phyloP scores from a whole-genome alignment of 2,329 filamentous ascomycete genomes.

The Camillea tinctor region DNA sequence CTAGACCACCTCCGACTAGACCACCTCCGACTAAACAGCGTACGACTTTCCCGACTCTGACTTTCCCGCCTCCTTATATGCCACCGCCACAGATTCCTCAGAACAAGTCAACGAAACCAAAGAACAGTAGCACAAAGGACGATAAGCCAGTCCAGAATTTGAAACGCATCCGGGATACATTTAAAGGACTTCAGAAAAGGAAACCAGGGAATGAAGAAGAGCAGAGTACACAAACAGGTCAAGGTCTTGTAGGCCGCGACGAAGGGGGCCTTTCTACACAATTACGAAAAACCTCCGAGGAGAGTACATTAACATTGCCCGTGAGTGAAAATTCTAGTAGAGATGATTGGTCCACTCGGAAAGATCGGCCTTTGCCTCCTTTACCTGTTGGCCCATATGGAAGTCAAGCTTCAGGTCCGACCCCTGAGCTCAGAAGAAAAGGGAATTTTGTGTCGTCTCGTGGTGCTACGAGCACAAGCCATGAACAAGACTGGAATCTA shows the following conservation, averaged over 20 bases:
- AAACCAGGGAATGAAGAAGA: background rate
- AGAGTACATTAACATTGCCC: background rate
- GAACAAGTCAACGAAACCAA: background rate
- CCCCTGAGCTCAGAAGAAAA: background rate
- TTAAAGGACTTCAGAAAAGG: background rate
- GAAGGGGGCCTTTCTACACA: background rate
- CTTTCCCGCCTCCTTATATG: background rate
- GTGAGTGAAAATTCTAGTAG: background rate
- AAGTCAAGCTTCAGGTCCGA: background rate
- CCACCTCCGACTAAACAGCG: too few relatives aligned
- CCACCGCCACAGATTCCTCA: background rate
- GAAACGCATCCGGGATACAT: background rate
- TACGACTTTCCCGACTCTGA: background rate
- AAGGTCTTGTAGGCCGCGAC: background rate
- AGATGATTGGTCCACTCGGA: background rate
- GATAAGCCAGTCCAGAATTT: background rate
- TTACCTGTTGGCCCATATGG: background rate
- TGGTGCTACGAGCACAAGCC: background rate
- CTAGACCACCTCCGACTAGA: too few relatives aligned
- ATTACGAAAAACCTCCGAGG: background rate
- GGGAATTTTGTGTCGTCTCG: background rate
- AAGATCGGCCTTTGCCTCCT: background rate
- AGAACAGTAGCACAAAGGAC: background rate
- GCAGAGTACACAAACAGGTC: background rate
- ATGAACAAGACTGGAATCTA: background rate